A percentile compares a stretch with the other conserved stretches of the same genome.
Evolutionary conservation across 768 basidiomycete species (phyloP).

Genomic region (Amyloporia xantha): DNA sequence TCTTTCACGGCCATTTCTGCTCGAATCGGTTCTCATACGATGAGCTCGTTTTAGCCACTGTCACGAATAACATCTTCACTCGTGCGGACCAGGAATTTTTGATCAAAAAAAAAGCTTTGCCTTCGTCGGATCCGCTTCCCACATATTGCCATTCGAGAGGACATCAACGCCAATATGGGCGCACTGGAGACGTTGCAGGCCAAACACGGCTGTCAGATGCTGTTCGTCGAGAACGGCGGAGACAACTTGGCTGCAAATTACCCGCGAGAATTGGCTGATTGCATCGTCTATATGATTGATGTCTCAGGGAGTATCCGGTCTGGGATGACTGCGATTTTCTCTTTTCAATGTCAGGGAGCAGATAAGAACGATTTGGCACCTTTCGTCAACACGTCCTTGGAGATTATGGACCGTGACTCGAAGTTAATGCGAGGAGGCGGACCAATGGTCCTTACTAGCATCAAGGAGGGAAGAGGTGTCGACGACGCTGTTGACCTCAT

Average conservation of each 20-base stretch:
- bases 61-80: conserved; percentile 99
- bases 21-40: neutral
- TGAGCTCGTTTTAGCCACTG: conserved; percentile 57
- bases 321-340: neutral
- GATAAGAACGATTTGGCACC: conserved; percentile 96
- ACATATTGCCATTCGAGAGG: conserved; percentile 96
- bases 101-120: conserved; percentile 86
- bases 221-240: conserved; percentile 94
- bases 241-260: conserved; percentile 98
- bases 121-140: conserved; percentile 88
- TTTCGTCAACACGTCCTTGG: conserved; percentile 86
- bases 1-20: neutral
- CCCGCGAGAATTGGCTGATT: conserved; percentile 93
- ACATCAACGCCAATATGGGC: conserved; percentile 95
- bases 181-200: conserved; percentile 93
- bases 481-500: conserved; percentile 78
- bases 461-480: conserved; percentile 73
- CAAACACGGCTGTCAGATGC: conserved; percentile 80
- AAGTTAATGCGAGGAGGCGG: conserved; percentile 92
- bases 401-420: conserved; percentile 94
- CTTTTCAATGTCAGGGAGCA: conserved; percentile 54
- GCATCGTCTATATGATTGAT: conserved; percentile 91
- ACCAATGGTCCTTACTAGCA: conserved; percentile 85
- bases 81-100: conserved; percentile 97
- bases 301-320: conserved; percentile 47